phyloP scores from a whole-genome alignment of 176 grass and related monocot species.

The Eleusine coracana region DNA sequence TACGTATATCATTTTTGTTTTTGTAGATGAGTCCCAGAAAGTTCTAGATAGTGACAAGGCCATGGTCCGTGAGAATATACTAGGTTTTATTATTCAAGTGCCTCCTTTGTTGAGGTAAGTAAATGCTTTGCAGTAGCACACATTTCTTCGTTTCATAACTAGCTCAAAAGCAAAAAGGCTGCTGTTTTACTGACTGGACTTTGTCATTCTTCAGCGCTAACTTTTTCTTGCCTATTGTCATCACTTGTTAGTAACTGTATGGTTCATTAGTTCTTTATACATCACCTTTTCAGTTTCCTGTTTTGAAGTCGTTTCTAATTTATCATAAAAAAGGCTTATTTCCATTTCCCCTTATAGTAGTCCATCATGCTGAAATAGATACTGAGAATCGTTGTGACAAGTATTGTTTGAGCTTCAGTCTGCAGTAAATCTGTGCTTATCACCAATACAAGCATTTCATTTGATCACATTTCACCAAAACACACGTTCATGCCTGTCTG shows the following conservation, averaged over 20 bases:
- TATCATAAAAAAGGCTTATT: constrained; percentile 4
- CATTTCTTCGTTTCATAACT: background rate
- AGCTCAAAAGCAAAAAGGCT: background rate
- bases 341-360: background rate
- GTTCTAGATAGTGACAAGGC: constrained; percentile 79
- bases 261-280: background rate
- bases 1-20: constrained; percentile 35
- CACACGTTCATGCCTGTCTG: background rate
- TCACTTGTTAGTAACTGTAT: background rate
- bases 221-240: background rate
- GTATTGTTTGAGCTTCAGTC: background rate
- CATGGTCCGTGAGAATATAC: constrained; percentile 81
- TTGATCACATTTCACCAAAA: background rate
- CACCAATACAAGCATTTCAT: background rate
- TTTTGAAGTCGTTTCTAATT: constrained; percentile 17
- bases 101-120: constrained; percentile 93
- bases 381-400: background rate
- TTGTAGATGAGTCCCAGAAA: constrained; percentile 61
- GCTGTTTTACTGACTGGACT: background rate
- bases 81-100: constrained; percentile 91
- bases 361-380: background rate
- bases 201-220: background rate
- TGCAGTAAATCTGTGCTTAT: background rate
- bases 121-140: constrained; percentile 6
- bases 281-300: background rate